A percentile compares a stretch with the other conserved stretches of the same genome.
Evolutionary conservation across 352 stramenopile genomes (phyloP).

Genomic region (Thalassiosira ordinaria): DNA sequence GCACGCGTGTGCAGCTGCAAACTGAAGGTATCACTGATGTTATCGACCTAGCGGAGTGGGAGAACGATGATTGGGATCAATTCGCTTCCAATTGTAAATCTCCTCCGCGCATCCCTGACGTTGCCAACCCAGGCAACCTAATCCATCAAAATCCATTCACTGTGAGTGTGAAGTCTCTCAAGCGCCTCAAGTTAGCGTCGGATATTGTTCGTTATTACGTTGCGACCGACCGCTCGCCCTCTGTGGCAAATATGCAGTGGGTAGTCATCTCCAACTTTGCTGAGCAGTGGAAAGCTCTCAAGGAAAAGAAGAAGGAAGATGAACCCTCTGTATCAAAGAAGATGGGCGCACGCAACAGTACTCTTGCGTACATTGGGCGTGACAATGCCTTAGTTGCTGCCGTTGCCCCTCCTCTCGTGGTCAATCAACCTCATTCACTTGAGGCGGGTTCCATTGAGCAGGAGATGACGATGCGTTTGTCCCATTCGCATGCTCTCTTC

Average conservation of each 20-base stretch:
- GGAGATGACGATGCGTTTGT: constrained; percentile 29
- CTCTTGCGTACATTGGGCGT: constrained; percentile 32
- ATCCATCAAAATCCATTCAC: background rate
- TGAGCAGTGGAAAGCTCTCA: background rate
- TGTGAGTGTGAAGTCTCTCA: background rate
- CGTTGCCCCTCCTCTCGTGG: background rate
- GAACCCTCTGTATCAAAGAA: too few relatives aligned
- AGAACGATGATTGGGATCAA: constrained; percentile 9
- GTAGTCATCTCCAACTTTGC: background rate
- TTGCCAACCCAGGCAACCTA: background rate
- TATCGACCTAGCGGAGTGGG: constrained; percentile 29
- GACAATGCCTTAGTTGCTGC: constrained; percentile 1
- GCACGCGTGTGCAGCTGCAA: background rate
- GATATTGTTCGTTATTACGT: background rate
- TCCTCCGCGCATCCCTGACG: constrained; percentile 6
- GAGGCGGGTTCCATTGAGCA: constrained; percentile 31
- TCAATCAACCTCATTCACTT: constrained; percentile 10
- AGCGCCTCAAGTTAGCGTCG: background rate
- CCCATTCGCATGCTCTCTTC: constrained; percentile 35
- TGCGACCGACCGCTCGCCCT: background rate
- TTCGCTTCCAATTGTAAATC: constrained; percentile 24
- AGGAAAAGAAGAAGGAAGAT: background rate
- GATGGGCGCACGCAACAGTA: background rate
- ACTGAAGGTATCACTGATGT: constrained; percentile 17
- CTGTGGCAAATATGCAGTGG: background rate